Percentiles rank a stretch among this genome's conserved stretches.
phyloP scores from a whole-genome alignment of 257 asterid species.

The Nicotiana noctiflora region DNA sequence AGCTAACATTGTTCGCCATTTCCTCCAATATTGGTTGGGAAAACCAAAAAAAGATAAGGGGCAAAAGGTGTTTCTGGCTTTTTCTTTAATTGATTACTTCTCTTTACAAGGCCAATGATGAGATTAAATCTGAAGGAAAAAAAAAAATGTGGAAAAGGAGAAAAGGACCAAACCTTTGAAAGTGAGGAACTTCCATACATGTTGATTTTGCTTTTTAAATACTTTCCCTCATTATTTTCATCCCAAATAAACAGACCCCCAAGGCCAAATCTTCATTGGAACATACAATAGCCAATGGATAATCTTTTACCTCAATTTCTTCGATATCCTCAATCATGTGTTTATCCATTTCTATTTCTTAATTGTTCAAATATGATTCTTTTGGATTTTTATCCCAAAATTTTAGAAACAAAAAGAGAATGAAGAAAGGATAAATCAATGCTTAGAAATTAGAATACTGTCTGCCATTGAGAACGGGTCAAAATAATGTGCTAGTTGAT shows the following conservation, averaged over 20 bases:
- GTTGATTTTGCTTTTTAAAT: slow-evolving; percentile 18
- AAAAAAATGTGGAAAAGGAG: neutral
- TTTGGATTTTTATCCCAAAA: neutral
- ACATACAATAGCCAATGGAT: neutral
- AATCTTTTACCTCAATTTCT: neutral
- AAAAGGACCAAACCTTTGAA: slow-evolving; percentile 14
- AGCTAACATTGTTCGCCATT: neutral
- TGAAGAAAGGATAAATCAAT: too few species aligned
- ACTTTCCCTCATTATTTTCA: slow-evolving; percentile 2
- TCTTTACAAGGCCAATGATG: neutral
- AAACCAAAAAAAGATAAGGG: slow-evolving; percentile 5
- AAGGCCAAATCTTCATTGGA: slow-evolving; percentile 3
- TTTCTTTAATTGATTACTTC: neutral
- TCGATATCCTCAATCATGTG: neutral
- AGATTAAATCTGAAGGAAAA: neutral
- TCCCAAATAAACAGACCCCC: neutral
- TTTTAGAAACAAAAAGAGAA: too few species aligned
- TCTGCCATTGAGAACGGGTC: neutral
- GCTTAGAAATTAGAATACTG: neutral
- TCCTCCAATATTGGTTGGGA: neutral
- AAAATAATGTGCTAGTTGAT: neutral
- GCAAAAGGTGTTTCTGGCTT: neutral
- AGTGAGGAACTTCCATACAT: slow-evolving; percentile 14
- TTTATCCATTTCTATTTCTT: neutral
- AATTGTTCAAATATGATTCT: neutral